Evolutionary conservation across 768 basidiomycete species (phyloP).

Genomic region (Psilocybe subaeruginosa): DNA sequence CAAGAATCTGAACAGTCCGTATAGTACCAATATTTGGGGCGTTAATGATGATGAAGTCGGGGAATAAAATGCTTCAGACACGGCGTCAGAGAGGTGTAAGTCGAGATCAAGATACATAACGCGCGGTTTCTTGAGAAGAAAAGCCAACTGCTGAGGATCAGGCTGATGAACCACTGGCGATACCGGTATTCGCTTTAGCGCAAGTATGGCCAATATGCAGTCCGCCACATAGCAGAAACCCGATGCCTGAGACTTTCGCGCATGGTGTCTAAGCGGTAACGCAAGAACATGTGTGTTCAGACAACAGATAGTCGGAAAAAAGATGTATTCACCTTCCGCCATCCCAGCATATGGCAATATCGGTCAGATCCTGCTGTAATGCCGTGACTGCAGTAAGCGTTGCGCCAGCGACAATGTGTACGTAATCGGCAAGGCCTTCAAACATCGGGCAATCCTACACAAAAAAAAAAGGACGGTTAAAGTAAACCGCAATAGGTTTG

Average conservation of each 20-base stretch:
- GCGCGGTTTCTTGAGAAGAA: slow-evolving; percentile 42
- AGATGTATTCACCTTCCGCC: slow-evolving; percentile 68
- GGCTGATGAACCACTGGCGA: slow-evolving; percentile 6
- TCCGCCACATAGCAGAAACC: slow-evolving; percentile 97
- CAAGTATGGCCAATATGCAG: slow-evolving; percentile 78
- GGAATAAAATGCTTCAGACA: slow-evolving; percentile 73
- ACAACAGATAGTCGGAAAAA: background rate
- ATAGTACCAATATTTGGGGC: slow-evolving; percentile 51
- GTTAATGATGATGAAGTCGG: slow-evolving; percentile 30
- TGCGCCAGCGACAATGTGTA: slow-evolving; percentile 73
- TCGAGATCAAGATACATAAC: slow-evolving; percentile 94
- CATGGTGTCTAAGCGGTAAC: slow-evolving; percentile 67
- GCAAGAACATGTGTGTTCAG: background rate
- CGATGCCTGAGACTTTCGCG: slow-evolving; percentile 73
- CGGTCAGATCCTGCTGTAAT: slow-evolving; percentile 50
- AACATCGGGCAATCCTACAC: slow-evolving; percentile 85
- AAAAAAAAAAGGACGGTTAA: background rate
- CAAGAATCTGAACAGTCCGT: background rate
- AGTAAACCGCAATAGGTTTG: too few relatives aligned
- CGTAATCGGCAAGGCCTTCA: slow-evolving; percentile 66
- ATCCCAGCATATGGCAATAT: slow-evolving; percentile 86
- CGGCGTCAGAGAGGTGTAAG: slow-evolving; percentile 89
- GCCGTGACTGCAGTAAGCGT: slow-evolving; percentile 73
- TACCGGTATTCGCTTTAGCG: slow-evolving; percentile 49
- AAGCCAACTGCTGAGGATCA: background rate